These are phyloP conservation scores for Podila clonocystis DNA, from an alignment of 192 early-diverging fungal species.

Conservation along the genomic window DNA sequence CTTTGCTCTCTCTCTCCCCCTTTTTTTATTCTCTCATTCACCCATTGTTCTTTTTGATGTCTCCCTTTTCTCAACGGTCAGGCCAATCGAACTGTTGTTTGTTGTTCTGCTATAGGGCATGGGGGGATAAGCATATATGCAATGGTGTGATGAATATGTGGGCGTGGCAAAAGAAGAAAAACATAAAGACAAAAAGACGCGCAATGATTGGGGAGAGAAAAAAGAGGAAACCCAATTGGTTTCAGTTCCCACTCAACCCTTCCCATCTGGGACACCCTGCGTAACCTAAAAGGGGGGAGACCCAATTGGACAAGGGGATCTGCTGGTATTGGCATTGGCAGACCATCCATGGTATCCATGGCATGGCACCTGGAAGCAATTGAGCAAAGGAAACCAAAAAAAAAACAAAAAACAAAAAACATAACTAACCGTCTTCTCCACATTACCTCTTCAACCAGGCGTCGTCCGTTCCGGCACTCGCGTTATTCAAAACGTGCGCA, in stretches of 20 bases:
- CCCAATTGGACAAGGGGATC: neutral
- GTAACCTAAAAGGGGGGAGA: neutral
- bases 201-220: neutral
- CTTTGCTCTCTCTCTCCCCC: too few species aligned
- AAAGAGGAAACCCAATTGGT: neutral
- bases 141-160: too few species aligned
- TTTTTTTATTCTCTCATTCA: too few species aligned
- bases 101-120: too few species aligned
- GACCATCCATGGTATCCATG: neutral
- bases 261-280: neutral
- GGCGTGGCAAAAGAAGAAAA: too few species aligned
- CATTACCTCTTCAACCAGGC: constrained; percentile 12
- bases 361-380: neutral
- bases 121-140: too few species aligned
- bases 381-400: too few species aligned
- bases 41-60: too few species aligned
- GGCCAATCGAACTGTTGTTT: too few species aligned
- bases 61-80: too few species aligned
- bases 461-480: constrained; percentile 37
- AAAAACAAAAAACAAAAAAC: neutral
- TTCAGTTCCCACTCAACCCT: neutral
- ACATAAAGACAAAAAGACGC: neutral
- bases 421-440: neutral
- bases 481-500: constrained; percentile 50
- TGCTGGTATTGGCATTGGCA: neutral